Evolutionary conservation across 176 grass and related monocot genomes (phyloP), one percentile per base, ranked within the genome.

Genomic region (Zizania latifolia): DNA sequence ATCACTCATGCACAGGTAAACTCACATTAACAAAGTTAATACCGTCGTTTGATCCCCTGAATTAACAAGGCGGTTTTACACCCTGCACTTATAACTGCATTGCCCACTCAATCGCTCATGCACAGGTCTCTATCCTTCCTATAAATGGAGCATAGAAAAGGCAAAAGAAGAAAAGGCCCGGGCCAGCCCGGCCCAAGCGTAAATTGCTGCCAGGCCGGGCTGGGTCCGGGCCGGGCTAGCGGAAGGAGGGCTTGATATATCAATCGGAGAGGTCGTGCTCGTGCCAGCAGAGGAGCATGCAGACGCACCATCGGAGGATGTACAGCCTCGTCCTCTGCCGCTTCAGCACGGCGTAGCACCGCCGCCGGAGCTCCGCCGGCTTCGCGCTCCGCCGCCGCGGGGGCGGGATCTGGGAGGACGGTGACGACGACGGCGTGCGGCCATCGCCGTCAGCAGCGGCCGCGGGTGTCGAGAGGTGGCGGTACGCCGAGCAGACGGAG

Each of bases 261-360:
- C 82, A 91, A 65, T 96, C 89, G 2, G 92, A 92, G 3, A 76
- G 65, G 57, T 91, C 83, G 71, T 96, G 77, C 41, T 88, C 74
- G 68, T 96, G 84, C 92, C 92, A 96, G 72, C 89, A 96, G 0
- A 96, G 81, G 3, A 96, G 89, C 89, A 96, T 96, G 27, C 81
- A 81, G 72, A 96, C 69, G 86, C 92, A 96, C 3, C 92, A 64
- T 12, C 89, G 86, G 57, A 92, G 77, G 59, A 96, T 96, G 80
- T 96, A 96, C 14, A 92, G 85, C 56, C 89, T 55, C 23, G 92
- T 96, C 64, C 87, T 81, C 67, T 96, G 92, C 84, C 89, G 92
- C 86, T 96, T 96, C 34, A 92, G 80, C 78, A 92, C 76, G 15
- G 70, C 41, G 63, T 84, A 76, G 81, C 92, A 96, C 61, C 86